Conservation (phyloP, 1,284 basidiomycete species). For the Blastosporella zonata region DNA sequence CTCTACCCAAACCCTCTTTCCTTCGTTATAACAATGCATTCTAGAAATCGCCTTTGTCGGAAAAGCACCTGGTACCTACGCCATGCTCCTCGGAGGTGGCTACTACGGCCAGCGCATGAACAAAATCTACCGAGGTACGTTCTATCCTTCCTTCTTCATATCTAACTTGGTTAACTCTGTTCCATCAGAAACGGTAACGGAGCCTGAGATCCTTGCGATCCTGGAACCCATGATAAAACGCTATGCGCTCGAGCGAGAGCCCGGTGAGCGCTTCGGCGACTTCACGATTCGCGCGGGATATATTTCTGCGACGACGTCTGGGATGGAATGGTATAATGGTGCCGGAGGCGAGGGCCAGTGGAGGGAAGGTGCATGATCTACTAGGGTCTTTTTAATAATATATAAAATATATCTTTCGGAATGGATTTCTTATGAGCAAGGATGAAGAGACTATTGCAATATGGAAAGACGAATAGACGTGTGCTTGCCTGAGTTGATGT, state of each 20-base stretch:
- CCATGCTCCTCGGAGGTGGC: constrained; percentile 95
- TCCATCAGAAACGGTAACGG: constrained; percentile 80
- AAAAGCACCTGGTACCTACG: constrained; percentile 91
- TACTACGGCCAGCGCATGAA: constrained; percentile 92
- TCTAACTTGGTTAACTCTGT: not conserved
- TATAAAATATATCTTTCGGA: not conserved
- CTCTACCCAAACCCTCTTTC: not conserved
- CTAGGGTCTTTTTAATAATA: not conserved
- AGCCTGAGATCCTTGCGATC: constrained; percentile 92
- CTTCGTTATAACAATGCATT: constrained; percentile 4
- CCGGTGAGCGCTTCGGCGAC: constrained; percentile 96
- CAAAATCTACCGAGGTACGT: constrained; percentile 82
- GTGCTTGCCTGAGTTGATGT: no score
- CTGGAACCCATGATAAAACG: constrained; percentile 90
- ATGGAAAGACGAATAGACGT: no score
- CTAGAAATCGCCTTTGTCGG: constrained; percentile 94
- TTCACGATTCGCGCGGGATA: constrained; percentile 89
- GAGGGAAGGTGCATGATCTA: constrained; percentile 15
- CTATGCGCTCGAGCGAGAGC: constrained; percentile 84
- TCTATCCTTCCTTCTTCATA: not conserved
- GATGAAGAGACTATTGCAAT: no score
- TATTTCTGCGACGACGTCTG: constrained; percentile 75
- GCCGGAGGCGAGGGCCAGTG: constrained; percentile 70
- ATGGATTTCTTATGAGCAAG: not conserved
- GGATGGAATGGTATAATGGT: constrained; percentile 80